Evolutionary conservation across 768 basidiomycete species (phyloP), one percentile per base, ranked within the genome.

Genomic region (Suillus tomentosus): DNA sequence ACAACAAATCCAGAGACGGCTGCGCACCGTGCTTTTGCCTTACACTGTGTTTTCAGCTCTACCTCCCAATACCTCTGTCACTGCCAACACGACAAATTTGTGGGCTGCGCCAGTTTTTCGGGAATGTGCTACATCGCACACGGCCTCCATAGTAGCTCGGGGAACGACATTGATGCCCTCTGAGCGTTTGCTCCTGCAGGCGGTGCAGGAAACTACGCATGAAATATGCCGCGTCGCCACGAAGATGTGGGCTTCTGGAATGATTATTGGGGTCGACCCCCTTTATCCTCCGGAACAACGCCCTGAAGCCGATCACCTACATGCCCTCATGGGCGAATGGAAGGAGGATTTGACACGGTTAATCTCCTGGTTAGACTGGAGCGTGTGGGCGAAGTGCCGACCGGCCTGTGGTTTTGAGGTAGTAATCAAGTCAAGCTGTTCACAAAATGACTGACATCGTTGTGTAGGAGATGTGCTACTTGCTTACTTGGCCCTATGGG

Each of bases 391-490:
- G n/a, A 71, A 59, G 36, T 71, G 70, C 27, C 50, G 62, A 19
- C 70, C 70, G 14, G 55, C 34, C 5, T 70, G 69, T 57, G 50
- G 59, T 31, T 31, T 59, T 0, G 65, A 68, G 61, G 68, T 69
- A 56, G 68, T 69, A 56, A 3, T 39, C 11, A 19, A 7, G 19
- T 36, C 11, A n/a, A n/a, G 6, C 36, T n/a, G 5, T 53, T 31
- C 19, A 10, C 10, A 2, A 31, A 31, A 31, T 55, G 34, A 55
- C 34, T 55, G 54, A 55, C 19, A 3, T n/a, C 19, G 27, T 55
- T 17, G 8, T 19, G n/a, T 9, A 74, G 74, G 72, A 73, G 42
- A 67, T 70, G 50, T 74, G 73, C 47, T 75, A 70, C 45, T 53
- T 75, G 15, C 70, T 70, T 56, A 73, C 71, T 1, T 73, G 70